A percentile compares a stretch with the other conserved stretches of the same genome.
Evolutionary conservation across 768 basidiomycete genomes (phyloP).

Genomic region (Rhizopogon roseolus): DNA sequence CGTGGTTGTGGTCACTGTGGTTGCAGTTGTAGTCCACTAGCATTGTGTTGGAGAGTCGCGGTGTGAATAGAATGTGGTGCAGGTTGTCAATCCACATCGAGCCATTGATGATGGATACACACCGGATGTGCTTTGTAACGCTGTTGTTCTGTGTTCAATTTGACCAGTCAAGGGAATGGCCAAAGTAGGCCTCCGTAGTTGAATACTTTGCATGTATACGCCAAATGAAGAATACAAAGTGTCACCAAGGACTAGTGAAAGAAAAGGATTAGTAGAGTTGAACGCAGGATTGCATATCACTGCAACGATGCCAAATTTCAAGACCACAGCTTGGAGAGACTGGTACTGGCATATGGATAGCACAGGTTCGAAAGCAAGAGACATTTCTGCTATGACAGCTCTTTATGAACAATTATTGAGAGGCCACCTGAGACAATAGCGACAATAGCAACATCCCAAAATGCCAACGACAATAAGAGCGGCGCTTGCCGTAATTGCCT

Average conservation of each 20-base stretch:
- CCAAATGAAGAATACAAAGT: constrained; percentile 17
- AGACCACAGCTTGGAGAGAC: background rate
- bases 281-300: background rate
- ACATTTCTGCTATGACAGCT: background rate
- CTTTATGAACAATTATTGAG: constrained; percentile 5
- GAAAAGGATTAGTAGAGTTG: background rate
- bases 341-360: background rate
- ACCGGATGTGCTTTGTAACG: background rate
- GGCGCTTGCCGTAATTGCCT: constrained; percentile 6
- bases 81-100: background rate
- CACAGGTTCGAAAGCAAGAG: constrained; percentile 10
- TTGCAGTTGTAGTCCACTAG: background rate
- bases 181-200: background rate
- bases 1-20: background rate
- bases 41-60: background rate
- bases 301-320: background rate
- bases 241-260: constrained; percentile 4
- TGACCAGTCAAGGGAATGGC: constrained; percentile 3
- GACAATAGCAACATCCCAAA: constrained; percentile 20
- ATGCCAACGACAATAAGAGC: constrained; percentile 5
- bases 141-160: background rate
- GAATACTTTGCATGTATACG: background rate
- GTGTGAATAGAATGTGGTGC: background rate
- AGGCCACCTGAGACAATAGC: constrained; percentile 31
- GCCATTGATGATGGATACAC: too few species aligned